phyloP scores from a whole-genome alignment of 495 filamentous ascomycete genomes.

The Endocarpon pusillum region DNA sequence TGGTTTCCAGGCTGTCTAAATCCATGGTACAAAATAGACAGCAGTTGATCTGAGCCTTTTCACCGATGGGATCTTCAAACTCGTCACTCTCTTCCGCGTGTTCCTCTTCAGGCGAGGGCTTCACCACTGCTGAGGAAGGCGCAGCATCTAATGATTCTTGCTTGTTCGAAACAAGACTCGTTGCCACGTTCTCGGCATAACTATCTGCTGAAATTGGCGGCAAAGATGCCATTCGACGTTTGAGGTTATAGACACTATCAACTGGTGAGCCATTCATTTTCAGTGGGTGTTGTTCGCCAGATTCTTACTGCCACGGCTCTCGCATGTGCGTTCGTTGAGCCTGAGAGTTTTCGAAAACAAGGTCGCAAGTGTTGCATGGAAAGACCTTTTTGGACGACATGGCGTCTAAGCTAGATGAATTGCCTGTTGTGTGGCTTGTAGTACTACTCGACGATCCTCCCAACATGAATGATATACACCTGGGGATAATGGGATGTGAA shows the following conservation, averaged over 20 bases:
- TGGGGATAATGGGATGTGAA: conserved; percentile 1
- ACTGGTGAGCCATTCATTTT: not conserved
- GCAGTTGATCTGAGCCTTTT: conserved; percentile 1
- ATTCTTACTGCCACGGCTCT: conserved; percentile 2
- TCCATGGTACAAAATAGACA: conserved; percentile 2
- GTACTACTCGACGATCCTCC: conserved; percentile 2
- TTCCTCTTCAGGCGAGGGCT: conserved; percentile 2
- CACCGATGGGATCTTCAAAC: conserved; percentile 1
- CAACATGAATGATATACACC: conserved; percentile 1
- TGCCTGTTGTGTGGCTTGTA: conserved; percentile 1
- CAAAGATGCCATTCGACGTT: conserved; percentile 3
- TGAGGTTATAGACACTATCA: conserved; percentile 2
- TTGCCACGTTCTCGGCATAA: conserved; percentile 2
- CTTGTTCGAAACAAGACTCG: conserved; percentile 2
- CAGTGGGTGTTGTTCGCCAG: not conserved
- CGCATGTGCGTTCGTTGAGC: conserved; percentile 2
- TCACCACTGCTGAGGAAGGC: conserved; percentile 1
- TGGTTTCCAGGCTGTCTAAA: conserved; percentile 1
- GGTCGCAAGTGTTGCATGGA: conserved; percentile 2
- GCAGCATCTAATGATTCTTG: conserved; percentile 2
- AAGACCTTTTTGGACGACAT: conserved; percentile 1
- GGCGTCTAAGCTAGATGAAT: conserved; percentile 1
- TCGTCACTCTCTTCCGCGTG: not conserved
- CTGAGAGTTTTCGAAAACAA: conserved; percentile 2
- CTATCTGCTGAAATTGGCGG: conserved; percentile 1